These are phyloP conservation scores for Zygotorulaspora mrakii DNA, from an alignment of 1,139 yeast genomes.

Conservation along the genomic window DNA sequence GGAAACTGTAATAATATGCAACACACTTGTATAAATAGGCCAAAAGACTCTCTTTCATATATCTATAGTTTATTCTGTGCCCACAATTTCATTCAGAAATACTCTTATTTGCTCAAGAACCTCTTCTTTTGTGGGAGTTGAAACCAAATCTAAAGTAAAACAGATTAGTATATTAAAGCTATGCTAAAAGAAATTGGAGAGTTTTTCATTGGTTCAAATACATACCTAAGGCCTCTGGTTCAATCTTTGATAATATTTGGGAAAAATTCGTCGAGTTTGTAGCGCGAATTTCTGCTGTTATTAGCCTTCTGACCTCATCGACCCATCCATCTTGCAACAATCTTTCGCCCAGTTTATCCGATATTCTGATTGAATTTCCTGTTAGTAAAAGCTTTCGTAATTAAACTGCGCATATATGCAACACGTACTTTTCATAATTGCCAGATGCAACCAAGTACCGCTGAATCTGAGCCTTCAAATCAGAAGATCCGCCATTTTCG, in stretches of 20 bases:
- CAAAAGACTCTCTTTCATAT: too few species aligned
- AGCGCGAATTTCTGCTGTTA: slow-evolving; percentile 43
- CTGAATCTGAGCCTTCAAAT: slow-evolving; percentile 61
- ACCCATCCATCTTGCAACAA: slow-evolving; percentile 83
- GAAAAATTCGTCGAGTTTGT: slow-evolving; percentile 48
- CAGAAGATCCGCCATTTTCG: slow-evolving; percentile 20
- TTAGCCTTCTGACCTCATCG: slow-evolving; percentile 63
- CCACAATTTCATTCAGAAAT: slow-evolving; percentile 51
- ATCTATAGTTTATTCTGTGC: slow-evolving; percentile 25
- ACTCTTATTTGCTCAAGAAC: slow-evolving; percentile 54
- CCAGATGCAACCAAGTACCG: slow-evolving; percentile 72
- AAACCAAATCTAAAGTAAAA: slow-evolving; percentile 56
- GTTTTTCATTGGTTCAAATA: too few species aligned
- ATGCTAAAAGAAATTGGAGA: too few species aligned
- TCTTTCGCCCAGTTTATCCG: slow-evolving; percentile 56
- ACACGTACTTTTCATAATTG: slow-evolving; percentile 57
- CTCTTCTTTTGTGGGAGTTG: slow-evolving; percentile 58
- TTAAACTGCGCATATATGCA: too few species aligned
- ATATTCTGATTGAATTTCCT: slow-evolving; percentile 39
- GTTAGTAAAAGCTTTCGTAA: too few species aligned
- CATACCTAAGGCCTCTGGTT: slow-evolving; percentile 60
- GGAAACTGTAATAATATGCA: not conserved
- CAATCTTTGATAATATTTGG: slow-evolving; percentile 50
- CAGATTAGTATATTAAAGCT: too few species aligned
- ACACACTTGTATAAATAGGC: slow-evolving; percentile 1